Base-by-base conservation (phyloP, 1,284 basidiomycete genomes). In the Inonotus hispidus region DNA sequence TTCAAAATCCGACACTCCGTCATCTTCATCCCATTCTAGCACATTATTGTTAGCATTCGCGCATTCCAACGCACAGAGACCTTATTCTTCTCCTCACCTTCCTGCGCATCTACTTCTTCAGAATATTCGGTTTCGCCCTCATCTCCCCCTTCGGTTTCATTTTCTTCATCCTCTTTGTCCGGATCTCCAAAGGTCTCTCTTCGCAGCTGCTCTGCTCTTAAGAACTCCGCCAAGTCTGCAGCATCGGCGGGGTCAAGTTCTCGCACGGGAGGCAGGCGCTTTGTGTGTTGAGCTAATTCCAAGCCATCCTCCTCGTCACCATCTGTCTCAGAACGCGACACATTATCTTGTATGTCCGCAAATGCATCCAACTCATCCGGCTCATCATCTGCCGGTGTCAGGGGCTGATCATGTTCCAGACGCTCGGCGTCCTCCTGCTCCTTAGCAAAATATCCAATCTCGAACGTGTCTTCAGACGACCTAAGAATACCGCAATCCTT, bases 401-500 rank as follows among this genome's bases (percentile, higher is more conserved):
- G 23, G 3, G 70, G 69, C 25, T 66, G 62, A 45, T 67, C 66
- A 39, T 67, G 68, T 27, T 65, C 71, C 25, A 69, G 68, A 14
- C 71, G 71, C 27, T 71, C 69, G 8, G 66, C 66, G 7, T 64
- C 64, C 16, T 62, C 68, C 27, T 61, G 54, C 10, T 55, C 53
- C 37, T 69, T 69, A 0, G 73, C 72, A 64, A 84, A 76, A 62
- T 71, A 74, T 2, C 84, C 85, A 63, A 85, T 75, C 16, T 75
- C 69, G 66, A 74, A 79, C 21, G 71, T 71, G 47, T 71, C 72
- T 43, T 69, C 66, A 19, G 77, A 71, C 13, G 71, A 71, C 52
- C 82, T 79, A 45, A 88, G 73, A 5, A 87, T 78, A 2, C 89
- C 89, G 61, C 85, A 80, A 69, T 91, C 86, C 67, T 82, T 82